Evolutionary conservation across 2,329 filamentous ascomycete genomes (phyloP), one percentile per base, ranked within the genome.

Genomic region (Nannizziopsis barbatae): DNA sequence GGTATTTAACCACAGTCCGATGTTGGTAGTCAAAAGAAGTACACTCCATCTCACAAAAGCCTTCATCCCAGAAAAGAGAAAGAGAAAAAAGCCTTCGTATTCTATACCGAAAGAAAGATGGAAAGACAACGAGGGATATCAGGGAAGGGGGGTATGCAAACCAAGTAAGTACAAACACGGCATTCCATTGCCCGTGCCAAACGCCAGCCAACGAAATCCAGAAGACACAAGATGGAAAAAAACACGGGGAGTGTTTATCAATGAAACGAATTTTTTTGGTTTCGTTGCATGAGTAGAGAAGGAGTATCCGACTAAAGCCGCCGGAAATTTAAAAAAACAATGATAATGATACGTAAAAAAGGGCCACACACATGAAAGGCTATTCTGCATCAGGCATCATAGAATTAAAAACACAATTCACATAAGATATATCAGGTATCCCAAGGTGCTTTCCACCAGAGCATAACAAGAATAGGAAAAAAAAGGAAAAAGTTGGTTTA

Each of bases 351-450:
- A 27, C 7, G 22, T n/a, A 27, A 7, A 27, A 27, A 27, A 27
- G 7, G 22, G 22, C 22, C 22, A 27, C 22, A 27, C 7, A 40
- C 37, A 40, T 8, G n/a, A n/a, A 3, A 37, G 35, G 35, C 14
- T 40, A 15, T 11, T 12, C 9, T n/a, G 44, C 15, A 42, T 15
- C 18, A 27, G 18, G 17, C 17, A 33, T 40, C 35, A 22, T 27
- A 22, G 42, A 35, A 30, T 14, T 17, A 9, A 14, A 51, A 47
- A 40, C 52, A 55, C 55, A 52, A 33, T 31, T 45, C 59, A 56
- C 53, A 44, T 40, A 50, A 54, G 53, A 56, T 55, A 58, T 59
- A 51, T 50, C 36, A 39, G 54, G 52, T 52, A 54, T 59, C 56
- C 50, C 41, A 30, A 47, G 41, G 20, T 37, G 27, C 41, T 41